A percentile compares a stretch with the other conserved stretches of the same genome.
phyloP scores from a whole-genome alignment of 306 rosid species.

The Begonia fuchsioides region DNA sequence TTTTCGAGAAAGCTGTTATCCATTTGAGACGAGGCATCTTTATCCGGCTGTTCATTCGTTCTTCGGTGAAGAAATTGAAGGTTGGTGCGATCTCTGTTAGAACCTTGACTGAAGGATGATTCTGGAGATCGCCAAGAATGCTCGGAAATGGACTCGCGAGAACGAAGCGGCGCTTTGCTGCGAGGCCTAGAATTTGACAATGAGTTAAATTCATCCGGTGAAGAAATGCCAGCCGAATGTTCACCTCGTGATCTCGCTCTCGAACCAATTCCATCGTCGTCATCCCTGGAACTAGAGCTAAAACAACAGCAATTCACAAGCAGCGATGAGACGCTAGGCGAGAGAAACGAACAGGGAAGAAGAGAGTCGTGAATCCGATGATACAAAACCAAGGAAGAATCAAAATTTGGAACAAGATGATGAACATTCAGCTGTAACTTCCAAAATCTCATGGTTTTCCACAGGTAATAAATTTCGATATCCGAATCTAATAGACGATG shows the following conservation, averaged over 20 bases:
- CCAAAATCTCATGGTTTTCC: not conserved
- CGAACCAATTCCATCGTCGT: not conserved
- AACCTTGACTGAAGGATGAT: constrained; percentile 1
- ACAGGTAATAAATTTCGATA: not conserved
- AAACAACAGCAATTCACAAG: not conserved
- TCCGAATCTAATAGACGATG: not conserved
- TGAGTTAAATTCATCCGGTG: not conserved
- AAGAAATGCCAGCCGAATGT: not conserved
- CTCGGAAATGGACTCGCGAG: constrained; percentile 23
- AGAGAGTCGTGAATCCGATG: too few relatives aligned
- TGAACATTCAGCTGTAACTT: not conserved
- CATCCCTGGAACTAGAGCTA: not conserved
- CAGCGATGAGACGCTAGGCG: not conserved
- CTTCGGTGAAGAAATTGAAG: constrained; percentile 16
- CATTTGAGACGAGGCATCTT: constrained; percentile 18
- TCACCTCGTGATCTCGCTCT: not conserved
- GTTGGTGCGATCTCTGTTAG: not conserved
- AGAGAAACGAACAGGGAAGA: not conserved
- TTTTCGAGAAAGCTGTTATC: constrained; percentile 55
- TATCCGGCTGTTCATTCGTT: constrained; percentile 5
- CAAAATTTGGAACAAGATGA: not conserved
- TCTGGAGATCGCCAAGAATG: constrained; percentile 21
- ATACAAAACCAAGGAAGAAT: not conserved
- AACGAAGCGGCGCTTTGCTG: constrained; percentile 3
- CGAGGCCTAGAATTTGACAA: not conserved